Conservation (phyloP, 148 eudicot genomes). For the Talinum fruticosum region DNA sequence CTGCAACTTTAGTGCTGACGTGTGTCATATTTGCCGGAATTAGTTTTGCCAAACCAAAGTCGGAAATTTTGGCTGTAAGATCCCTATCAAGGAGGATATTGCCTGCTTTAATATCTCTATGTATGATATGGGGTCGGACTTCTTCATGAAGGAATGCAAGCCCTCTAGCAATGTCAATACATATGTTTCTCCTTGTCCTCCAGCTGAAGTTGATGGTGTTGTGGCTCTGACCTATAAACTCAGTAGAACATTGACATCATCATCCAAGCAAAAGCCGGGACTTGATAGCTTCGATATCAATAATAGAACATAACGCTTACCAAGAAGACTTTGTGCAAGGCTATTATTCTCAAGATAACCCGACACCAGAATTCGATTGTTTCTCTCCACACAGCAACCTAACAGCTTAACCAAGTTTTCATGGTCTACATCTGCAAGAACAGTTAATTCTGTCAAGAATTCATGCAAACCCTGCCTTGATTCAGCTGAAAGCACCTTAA, state of each 20-base stretch:
- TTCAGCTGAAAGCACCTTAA: conserved; percentile 73
- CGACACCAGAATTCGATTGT: conserved; percentile 68
- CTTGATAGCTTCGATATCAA: neutral
- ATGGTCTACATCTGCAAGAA: conserved; percentile 64
- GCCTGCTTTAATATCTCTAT: no score
- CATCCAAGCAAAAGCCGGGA: conserved; percentile 15
- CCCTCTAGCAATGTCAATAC: conserved; percentile 75
- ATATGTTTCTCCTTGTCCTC: conserved; percentile 51
- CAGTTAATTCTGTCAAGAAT: conserved; percentile 63
- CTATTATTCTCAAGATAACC: conserved; percentile 86
- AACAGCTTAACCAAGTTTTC: conserved; percentile 75
- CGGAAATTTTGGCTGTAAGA: conserved; percentile 69
- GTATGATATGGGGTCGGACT: conserved; percentile 64
- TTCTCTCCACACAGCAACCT: conserved; percentile 76
- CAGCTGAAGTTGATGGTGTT: conserved; percentile 50
- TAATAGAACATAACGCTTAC: conserved; percentile 32
- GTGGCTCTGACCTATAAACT: conserved; percentile 43
- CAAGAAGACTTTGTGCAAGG: conserved; percentile 68
- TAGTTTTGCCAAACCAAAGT: conserved; percentile 94
- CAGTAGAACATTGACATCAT: conserved; percentile 1
- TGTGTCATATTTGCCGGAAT: conserved; percentile 64
- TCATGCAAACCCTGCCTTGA: conserved; percentile 75
- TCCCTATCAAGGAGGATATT: conserved; percentile 83
- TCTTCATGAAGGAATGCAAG: conserved; percentile 86
- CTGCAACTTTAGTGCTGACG: conserved; percentile 83